Evolutionary conservation across 306 rosid species (phyloP), one percentile per base, ranked within the genome.

Genomic region (Rosa persica): DNA sequence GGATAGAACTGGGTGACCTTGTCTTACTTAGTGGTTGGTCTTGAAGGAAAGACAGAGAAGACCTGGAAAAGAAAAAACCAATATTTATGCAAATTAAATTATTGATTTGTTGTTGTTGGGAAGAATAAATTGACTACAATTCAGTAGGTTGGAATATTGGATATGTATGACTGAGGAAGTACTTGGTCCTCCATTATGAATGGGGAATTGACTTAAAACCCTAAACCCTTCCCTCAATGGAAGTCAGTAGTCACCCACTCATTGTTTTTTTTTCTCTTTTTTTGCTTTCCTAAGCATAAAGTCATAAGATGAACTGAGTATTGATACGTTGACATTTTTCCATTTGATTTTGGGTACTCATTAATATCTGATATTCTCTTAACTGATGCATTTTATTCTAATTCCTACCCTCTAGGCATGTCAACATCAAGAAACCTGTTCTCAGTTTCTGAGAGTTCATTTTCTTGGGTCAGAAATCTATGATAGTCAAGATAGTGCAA

Each of bases 181-280:
- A 67, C 68, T 42, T 60, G 60, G 23, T 38, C 74, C 52, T 78
- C 77, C 58, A 55, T 40, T 74, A 34, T 5, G 43, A 22, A 49
- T 74, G 67, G 79, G 73, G 68, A 79, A 57, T 71, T 80, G 79
- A 80, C 84, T 76, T 43, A 12, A 57, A 9, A 57, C 64, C 23
- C 15, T 55, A 10, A 20, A 55, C 27, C 61, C 61, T 55, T 40
- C 69, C 27, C 67, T 64, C 49, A 60, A 17, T 70, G 46, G 62
- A 68, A 49, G 78, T 72, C 49, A 51, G 69, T 67, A 49, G 61
- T 72, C 60, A 69, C 42, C 84, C 79, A 65, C 76, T 80, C 67
- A 70, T 43, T 12, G 42, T 43, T 44, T 23, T 17, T 42, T 60
- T 60, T 43, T 12, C 27, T 43, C 34, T 23, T 17, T 42, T 60